These are phyloP conservation scores for Parmales sp. DNA, from an alignment of 108 stramenopile genomes.

Conservation along the genomic window DNA sequence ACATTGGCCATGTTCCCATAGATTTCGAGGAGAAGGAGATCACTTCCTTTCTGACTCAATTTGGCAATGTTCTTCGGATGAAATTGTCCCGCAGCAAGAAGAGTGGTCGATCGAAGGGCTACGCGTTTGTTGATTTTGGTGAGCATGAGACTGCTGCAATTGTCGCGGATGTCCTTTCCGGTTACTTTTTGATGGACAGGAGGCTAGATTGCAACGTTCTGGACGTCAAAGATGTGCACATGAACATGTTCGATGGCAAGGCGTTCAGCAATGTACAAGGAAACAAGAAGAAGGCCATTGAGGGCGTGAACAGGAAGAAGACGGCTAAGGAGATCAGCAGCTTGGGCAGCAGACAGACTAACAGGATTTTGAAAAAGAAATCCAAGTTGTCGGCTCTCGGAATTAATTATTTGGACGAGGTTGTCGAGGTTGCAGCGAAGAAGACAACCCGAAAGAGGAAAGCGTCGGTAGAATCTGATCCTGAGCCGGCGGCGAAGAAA, in stretches of 20 bases:
- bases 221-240: constrained; percentile 47
- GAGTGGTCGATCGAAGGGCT: constrained; percentile 72
- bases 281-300: constrained; percentile 35
- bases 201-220: constrained; percentile 79
- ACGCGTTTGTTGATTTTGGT: constrained; percentile 87
- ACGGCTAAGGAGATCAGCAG: constrained; percentile 49
- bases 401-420: constrained; percentile 23
- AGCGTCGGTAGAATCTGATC: no score
- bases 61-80: constrained; percentile 71
- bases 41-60: constrained; percentile 77
- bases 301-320: constrained; percentile 26
- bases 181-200: constrained; percentile 79
- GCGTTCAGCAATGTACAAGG: constrained; percentile 33
- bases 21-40: constrained; percentile 90
- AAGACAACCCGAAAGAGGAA: neutral
- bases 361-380: constrained; percentile 58
- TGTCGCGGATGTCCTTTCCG: constrained; percentile 89
- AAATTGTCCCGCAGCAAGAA: constrained; percentile 72
- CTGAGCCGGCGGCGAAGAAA: no score
- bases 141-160: constrained; percentile 70
- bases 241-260: constrained; percentile 33
- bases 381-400: constrained; percentile 55
- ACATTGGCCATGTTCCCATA: constrained; percentile 88
- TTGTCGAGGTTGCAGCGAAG: neutral
- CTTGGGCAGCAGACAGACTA: constrained; percentile 49